phyloP scores from a whole-genome alignment of 306 rosid species.

The Fragaria ananassa region DNA sequence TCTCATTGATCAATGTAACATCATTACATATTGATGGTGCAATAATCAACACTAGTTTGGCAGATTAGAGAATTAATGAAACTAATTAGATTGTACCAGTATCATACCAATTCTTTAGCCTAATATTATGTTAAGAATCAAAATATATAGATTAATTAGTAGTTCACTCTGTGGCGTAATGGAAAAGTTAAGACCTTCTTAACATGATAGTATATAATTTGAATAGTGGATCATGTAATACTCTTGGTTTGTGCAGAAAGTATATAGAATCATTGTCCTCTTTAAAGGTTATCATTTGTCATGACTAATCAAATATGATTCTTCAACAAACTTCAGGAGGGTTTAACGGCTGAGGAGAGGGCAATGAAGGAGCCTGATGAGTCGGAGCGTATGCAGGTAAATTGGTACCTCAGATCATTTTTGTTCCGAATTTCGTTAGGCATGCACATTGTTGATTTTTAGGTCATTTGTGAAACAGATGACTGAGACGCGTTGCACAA shows the following conservation, averaged over 20 bases:
- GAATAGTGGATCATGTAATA: too few species aligned
- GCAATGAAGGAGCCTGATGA: constrained; percentile 72
- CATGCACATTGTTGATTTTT: constrained; percentile 24
- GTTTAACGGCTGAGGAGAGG: constrained; percentile 76
- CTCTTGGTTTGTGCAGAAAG: neutral
- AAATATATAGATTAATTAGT: too few species aligned
- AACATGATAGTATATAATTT: too few species aligned
- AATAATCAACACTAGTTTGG: neutral
- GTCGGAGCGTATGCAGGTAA: constrained; percentile 77
- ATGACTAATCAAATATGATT: neutral
- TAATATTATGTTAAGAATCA: too few species aligned
- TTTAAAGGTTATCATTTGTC: neutral
- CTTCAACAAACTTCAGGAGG: constrained; percentile 56
- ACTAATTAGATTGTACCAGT: too few species aligned
- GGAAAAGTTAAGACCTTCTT: too few species aligned
- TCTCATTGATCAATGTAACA: constrained; percentile 1
- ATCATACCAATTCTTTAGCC: too few species aligned
- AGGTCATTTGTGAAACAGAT: constrained; percentile 49
- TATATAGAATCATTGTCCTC: neutral
- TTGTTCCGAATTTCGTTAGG: constrained; percentile 12
- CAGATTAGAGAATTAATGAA: too few species aligned
- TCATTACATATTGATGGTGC: neutral
- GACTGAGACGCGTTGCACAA: constrained; percentile 88
- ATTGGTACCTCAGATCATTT: constrained; percentile 5
- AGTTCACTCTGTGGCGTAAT: too few species aligned